Evolutionary conservation across 441 rosid genomes (phyloP).

Genomic region (Isatis lusitanica): DNA sequence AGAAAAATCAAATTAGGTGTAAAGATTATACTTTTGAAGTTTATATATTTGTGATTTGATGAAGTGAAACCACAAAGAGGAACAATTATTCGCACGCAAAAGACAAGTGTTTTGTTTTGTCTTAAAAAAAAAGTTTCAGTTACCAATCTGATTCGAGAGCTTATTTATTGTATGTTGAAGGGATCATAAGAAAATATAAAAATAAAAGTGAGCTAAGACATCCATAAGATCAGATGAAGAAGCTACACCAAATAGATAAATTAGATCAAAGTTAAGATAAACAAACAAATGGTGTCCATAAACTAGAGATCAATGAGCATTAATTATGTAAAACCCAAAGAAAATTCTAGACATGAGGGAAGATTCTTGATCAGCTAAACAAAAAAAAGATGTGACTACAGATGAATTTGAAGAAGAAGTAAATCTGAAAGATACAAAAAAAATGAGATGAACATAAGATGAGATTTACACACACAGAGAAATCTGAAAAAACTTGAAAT

Average conservation of each 20-base stretch:
- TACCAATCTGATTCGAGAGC: conserved; percentile 35
- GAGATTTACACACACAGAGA: background rate
- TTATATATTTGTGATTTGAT: conserved; percentile 36
- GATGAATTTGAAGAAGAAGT: background rate
- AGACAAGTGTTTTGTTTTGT: background rate
- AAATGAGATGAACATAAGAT: conserved; percentile 9
- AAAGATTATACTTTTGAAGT: conserved; percentile 19
- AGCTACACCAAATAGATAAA: background rate
- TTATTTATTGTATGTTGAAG: conserved; percentile 85
- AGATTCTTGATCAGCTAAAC: conserved; percentile 6
- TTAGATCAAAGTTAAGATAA: background rate
- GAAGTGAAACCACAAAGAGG: conserved; percentile 49
- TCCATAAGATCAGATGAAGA: conserved; percentile 14
- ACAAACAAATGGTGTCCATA: conserved; percentile 6
- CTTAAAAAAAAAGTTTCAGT: conserved; percentile 19
- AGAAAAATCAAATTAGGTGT: conserved; percentile 20
- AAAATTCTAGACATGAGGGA: background rate
- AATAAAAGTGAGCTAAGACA: conserved; percentile 10
- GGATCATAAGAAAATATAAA: conserved; percentile 9
- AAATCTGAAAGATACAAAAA: conserved; percentile 1
- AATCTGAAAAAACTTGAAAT: conserved; percentile 23
- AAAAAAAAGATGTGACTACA: conserved; percentile 6
- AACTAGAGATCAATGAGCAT: conserved; percentile 4
- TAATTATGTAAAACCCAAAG: background rate
- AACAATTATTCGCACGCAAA: conserved; percentile 35